A percentile compares a stretch with the other conserved stretches of the same genome.
phyloP scores from a whole-genome alignment of 1,284 basidiomycete species.

The Sporisorium exsertum region DNA sequence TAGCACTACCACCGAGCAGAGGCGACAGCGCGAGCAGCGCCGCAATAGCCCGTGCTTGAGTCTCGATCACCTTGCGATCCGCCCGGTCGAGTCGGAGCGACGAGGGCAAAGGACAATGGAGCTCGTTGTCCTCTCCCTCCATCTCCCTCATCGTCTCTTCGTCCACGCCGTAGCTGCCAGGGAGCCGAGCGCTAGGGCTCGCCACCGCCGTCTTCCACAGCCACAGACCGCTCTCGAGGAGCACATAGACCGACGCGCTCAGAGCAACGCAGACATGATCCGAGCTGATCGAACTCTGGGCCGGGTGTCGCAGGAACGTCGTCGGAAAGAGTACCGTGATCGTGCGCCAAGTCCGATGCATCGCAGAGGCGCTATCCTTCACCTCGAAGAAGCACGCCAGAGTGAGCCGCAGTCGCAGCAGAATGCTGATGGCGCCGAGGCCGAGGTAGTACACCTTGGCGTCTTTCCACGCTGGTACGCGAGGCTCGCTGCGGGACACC shows the following conservation, averaged over 20 bases:
- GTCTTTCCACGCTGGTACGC: conserved; percentile 15
- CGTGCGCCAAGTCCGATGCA: conserved; percentile 16
- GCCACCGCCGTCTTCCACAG: conserved; percentile 35
- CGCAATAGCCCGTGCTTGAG: conserved; percentile 22
- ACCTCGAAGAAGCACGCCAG: conserved; percentile 14
- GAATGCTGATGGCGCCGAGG: conserved; percentile 25
- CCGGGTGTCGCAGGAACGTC: conserved; percentile 47
- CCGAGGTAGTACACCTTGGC: conserved; percentile 28
- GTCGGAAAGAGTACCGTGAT: conserved; percentile 26
- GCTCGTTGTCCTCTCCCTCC: background rate
- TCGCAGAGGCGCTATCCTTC: background rate
- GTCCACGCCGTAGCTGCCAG: background rate
- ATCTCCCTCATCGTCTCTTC: background rate
- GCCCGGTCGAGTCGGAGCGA: conserved; percentile 13
- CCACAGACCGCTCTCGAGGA: conserved; percentile 47
- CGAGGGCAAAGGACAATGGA: background rate
- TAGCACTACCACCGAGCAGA: conserved; percentile 37
- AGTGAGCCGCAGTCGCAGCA: conserved; percentile 28
- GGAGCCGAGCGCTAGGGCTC: conserved; percentile 17
- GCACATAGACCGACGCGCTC: conserved; percentile 30
- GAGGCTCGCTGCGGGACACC: conserved; percentile 14
- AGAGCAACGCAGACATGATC: conserved; percentile 45
- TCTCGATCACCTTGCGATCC: conserved; percentile 37
- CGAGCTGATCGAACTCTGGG: conserved; percentile 49
- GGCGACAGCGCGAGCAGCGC: conserved; percentile 31